phyloP scores from a whole-genome alignment of 345 rosid genomes.

The Fremontodendron californicum region DNA sequence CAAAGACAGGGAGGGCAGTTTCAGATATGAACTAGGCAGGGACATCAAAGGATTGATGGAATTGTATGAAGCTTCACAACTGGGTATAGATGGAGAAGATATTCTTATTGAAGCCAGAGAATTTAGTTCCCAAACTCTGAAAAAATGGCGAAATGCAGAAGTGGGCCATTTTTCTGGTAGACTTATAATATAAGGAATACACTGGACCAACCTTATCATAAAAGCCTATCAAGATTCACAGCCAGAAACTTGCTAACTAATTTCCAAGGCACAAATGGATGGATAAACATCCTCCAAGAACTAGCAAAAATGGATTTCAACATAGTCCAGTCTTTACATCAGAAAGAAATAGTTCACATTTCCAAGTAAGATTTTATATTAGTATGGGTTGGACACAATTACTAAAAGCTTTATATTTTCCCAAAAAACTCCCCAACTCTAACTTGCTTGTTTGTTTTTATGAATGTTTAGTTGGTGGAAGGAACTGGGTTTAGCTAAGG shows the following conservation, averaged over 20 bases:
- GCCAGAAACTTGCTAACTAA: constrained; percentile 16
- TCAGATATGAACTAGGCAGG: not conserved
- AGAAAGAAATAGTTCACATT: constrained; percentile 29
- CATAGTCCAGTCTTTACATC: constrained; percentile 29
- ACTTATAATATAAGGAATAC: constrained; percentile 20
- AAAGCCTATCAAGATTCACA: constrained; percentile 32
- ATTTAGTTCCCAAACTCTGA: constrained; percentile 22
- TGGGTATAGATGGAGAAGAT: constrained; percentile 47
- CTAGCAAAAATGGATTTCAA: constrained; percentile 36
- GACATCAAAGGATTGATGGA: constrained; percentile 36
- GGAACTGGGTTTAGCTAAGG: constrained; percentile 38
- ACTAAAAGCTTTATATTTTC: not conserved
- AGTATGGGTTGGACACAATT: not conserved
- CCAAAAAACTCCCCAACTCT: not conserved
- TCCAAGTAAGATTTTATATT: constrained; percentile 24
- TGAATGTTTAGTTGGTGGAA: constrained; percentile 55
- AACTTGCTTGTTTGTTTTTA: not conserved
- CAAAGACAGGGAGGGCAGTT: constrained; percentile 23
- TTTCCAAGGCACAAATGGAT: constrained; percentile 17
- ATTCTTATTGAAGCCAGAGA: constrained; percentile 33
- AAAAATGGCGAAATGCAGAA: not conserved
- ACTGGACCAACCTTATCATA: constrained; percentile 38
- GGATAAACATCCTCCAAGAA: constrained; percentile 30
- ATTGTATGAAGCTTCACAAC: constrained; percentile 51
- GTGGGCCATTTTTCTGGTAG: constrained; percentile 17